phyloP scores from a whole-genome alignment of 2,329 filamentous ascomycete genomes.

The Camillea tinctor region DNA sequence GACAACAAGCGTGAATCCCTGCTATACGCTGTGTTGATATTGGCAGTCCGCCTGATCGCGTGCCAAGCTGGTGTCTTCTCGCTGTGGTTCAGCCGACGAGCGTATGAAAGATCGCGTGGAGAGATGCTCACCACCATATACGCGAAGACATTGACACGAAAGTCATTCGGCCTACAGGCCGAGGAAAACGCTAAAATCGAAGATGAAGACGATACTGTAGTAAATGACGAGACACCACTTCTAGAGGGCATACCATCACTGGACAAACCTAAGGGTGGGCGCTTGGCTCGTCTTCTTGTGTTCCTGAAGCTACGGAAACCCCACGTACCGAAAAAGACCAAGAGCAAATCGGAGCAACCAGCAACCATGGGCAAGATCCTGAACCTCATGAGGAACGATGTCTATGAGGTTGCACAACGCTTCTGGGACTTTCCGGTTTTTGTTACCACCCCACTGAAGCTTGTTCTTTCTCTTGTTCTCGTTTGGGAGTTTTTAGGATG shows the following conservation, averaged over 20 bases:
- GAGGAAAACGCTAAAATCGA: slow-evolving; percentile 18
- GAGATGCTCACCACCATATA: slow-evolving; percentile 85
- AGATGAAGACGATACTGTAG: slow-evolving; percentile 1
- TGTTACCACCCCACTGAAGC: slow-evolving; percentile 71
- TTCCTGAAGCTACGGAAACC: slow-evolving; percentile 25
- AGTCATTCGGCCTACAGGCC: slow-evolving; percentile 47
- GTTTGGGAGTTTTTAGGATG: slow-evolving; percentile 79
- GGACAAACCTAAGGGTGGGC: slow-evolving; percentile 21
- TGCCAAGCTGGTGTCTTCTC: slow-evolving; percentile 67
- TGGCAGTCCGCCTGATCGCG: slow-evolving; percentile 59
- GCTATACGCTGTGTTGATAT: slow-evolving; percentile 62
- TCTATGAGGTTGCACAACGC: slow-evolving; percentile 76
- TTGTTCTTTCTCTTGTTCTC: slow-evolving; percentile 71
- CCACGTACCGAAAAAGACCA: slow-evolving; percentile 20
- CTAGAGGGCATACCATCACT: slow-evolving; percentile 6
- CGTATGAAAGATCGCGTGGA: slow-evolving; percentile 79
- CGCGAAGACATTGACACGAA: slow-evolving; percentile 71
- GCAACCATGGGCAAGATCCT: slow-evolving; percentile 89
- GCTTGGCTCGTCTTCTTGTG: slow-evolving; percentile 27
- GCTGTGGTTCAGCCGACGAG: slow-evolving; percentile 79
- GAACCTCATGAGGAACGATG: slow-evolving; percentile 80
- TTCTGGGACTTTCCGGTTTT: slow-evolving; percentile 87
- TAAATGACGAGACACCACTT: slow-evolving; percentile 24
- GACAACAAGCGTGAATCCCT: slow-evolving; percentile 56
- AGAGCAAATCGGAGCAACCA: slow-evolving; percentile 45